Conservation (phyloP, 306 rosid species). For the peach (Prunus persica) region Prunus_persica_NCBIv2 NC_034011.1:21617501-21618000, state of each 20-base stretch:
- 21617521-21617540: conserved; percentile 52
- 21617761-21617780: background rate
- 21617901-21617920: background rate
- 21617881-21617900: background rate
- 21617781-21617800: background rate
- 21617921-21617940: background rate
- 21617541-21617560: conserved; percentile 54
- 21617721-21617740: too few relatives aligned
- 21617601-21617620: background rate
- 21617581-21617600: background rate
- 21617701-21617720: too few relatives aligned
- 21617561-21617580: conserved; percentile 45
- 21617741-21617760: background rate
- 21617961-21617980: background rate
- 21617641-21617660: background rate
- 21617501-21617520: conserved; percentile 61
- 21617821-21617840: background rate
- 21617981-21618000: background rate
- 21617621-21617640: background rate
- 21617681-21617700: too few relatives aligned
- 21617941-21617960: background rate
- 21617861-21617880: background rate
- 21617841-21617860: background rate
- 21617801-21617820: background rate
- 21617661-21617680: background rate